Percentiles rank a stretch among this genome's conserved stretches.
Conservation (phyloP, 495 filamentous ascomycete species). For the Penicillium simplicissimum region DNA sequence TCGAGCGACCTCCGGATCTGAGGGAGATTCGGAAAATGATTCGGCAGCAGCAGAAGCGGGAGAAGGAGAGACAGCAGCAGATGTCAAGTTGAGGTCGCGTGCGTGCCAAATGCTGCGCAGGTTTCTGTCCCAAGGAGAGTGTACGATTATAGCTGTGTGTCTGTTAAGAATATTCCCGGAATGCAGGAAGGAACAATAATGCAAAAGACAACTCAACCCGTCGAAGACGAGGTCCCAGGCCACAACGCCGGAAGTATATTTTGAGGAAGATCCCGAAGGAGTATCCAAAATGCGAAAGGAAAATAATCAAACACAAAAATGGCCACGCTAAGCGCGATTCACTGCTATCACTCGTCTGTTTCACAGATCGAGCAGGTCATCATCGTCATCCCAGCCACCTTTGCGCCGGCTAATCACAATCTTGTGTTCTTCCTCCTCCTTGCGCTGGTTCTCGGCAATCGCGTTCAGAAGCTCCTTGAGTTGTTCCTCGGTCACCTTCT, state of each 20-base stretch:
- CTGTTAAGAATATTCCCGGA: constrained; percentile 10
- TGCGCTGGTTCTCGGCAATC: constrained; percentile 68
- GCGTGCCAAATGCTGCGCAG: neutral
- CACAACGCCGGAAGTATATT: constrained; percentile 21
- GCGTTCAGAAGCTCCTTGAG: constrained; percentile 87
- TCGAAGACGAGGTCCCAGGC: constrained; percentile 4
- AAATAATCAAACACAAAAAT: constrained; percentile 6
- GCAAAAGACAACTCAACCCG: neutral
- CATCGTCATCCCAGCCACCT: constrained; percentile 83
- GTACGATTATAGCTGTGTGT: constrained; percentile 20
- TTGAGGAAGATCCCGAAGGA: constrained; percentile 5
- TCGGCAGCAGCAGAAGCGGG: constrained; percentile 64
- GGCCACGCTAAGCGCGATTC: constrained; percentile 2
- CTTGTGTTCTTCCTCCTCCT: constrained; percentile 65
- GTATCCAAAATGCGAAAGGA: constrained; percentile 1
- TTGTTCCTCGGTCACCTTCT: constrained; percentile 89
- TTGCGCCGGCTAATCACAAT: constrained; percentile 84
- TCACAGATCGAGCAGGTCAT: constrained; percentile 71
- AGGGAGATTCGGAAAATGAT: constrained; percentile 72
- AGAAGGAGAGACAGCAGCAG: constrained; percentile 53
- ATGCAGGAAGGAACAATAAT: constrained; percentile 5
- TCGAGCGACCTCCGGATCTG: constrained; percentile 89
- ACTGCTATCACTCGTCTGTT: neutral
- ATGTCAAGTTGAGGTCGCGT: constrained; percentile 15
- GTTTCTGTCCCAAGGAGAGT: constrained; percentile 1